phyloP scores from a whole-genome alignment of 2,329 filamentous ascomycete genomes.

The Xylariaceae sp. region DNA sequence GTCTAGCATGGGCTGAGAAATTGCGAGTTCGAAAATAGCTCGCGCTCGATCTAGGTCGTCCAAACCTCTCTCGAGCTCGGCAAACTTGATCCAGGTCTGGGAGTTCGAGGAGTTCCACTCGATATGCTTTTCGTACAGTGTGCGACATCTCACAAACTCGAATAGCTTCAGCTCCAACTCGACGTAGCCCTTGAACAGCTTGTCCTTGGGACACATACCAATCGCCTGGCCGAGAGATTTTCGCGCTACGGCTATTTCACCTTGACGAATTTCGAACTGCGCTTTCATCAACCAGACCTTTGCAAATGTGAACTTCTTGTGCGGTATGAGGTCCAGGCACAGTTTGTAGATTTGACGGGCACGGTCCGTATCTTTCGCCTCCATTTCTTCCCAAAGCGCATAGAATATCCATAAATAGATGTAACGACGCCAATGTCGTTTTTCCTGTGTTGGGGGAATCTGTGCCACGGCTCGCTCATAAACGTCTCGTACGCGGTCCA shows the following conservation, averaged over 20 bases:
- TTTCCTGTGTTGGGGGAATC: constrained; percentile 90
- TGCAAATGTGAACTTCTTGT: constrained; percentile 96
- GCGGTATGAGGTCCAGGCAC: constrained; percentile 82
- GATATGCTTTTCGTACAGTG: constrained; percentile 89
- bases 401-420: constrained; percentile 99
- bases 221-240: constrained; percentile 89
- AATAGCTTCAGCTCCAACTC: constrained; percentile 90
- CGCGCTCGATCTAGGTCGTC: constrained; percentile 86
- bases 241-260: constrained; percentile 73
- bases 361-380: constrained; percentile 73
- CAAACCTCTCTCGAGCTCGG: constrained; percentile 85
- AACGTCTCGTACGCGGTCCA: constrained; percentile 81
- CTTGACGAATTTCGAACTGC: constrained; percentile 88
- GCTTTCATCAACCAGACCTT: constrained; percentile 95
- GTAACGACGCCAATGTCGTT: constrained; percentile 94
- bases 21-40: constrained; percentile 88
- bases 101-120: constrained; percentile 88
- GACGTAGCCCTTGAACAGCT: constrained; percentile 89
- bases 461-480: constrained; percentile 97
- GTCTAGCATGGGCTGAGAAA: constrained; percentile 78
- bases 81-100: constrained; percentile 95
- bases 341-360: constrained; percentile 89
- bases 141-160: constrained; percentile 88
- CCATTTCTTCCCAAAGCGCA: constrained; percentile 89
- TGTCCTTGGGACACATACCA: constrained; percentile 94